Base-by-base conservation (phyloP, 441 rosid species). In the Corymbia calophylla region DNA sequence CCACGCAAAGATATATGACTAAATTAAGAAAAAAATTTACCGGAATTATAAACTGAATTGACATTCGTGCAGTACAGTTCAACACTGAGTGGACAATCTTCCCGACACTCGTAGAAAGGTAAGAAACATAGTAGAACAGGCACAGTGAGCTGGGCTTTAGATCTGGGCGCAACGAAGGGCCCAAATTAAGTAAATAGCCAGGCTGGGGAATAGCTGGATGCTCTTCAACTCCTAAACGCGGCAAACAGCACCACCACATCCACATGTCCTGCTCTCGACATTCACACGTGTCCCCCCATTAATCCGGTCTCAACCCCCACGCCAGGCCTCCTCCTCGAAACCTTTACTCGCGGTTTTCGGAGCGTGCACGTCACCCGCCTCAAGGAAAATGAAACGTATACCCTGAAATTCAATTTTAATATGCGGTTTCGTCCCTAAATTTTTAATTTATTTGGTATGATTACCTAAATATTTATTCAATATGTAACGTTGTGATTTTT, bases 81-180 rank as follows among this genome's bases (percentile, higher is more conserved):
- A 5, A 39, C 6, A 6, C 44, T 39, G 82, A 21, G 39, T 21
- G 29, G 29, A 35, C 21, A 39, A 73, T 73, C 39, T 73, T 68
- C 25, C 14, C 2, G 48, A 18, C 1, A 18, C 1, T 3, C 27
- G 3, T 19, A 0, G 0, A 3, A 35, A 77, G 51, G 18, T 7
- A 13, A 12, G 51, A 47, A 39, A 39, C 84, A 39, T 25, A 4
- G 7, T 7, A 77, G n/a, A 44, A 23, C 84, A 44, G 11, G 84
- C n/a, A 23, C 51, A 6, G n/a, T 0, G 84, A 1, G 12, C 8
- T 23, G 84, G 51, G 51, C 84, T 12, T 77, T 44, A 29, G 84
- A 77, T 77, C 4, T 39, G 15, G 84, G 51, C 12, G 18, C n/a
- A 3, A 47, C 5, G 17, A 44, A 23, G 53, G 51, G 84, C 53